A percentile compares a stretch with the other conserved stretches of the same genome.
Evolutionary conservation across 805 yeast species (phyloP).

Genomic region (Citeromyces matritensis): DNA sequence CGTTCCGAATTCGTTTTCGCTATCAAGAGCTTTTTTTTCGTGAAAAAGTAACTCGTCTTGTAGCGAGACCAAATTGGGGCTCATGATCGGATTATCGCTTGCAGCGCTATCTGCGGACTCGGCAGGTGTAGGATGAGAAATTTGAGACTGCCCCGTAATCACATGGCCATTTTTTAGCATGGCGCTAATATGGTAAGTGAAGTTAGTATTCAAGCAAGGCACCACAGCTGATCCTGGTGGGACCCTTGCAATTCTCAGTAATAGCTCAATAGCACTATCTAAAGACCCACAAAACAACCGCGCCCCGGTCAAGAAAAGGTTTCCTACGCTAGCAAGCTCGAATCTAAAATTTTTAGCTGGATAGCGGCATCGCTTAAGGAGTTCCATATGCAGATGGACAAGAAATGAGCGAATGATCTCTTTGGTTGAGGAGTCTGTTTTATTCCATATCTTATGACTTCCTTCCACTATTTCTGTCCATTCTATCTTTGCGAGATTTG

Average conservation of each 20-base stretch:
- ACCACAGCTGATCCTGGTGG: slow-evolving; percentile 39
- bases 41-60: neutral
- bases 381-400: slow-evolving; percentile 65
- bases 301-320: slow-evolving; percentile 69
- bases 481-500: slow-evolving; percentile 40
- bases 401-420: slow-evolving; percentile 68
- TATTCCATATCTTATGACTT: slow-evolving; percentile 51
- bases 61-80: neutral
- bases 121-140: slow-evolving; percentile 63
- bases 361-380: slow-evolving; percentile 50
- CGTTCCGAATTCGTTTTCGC: slow-evolving; percentile 38
- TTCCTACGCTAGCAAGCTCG: slow-evolving; percentile 75
- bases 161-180: slow-evolving; percentile 49
- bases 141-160: slow-evolving; percentile 85
- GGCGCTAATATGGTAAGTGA: slow-evolving; percentile 80
- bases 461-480: slow-evolving; percentile 80
- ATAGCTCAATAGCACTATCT: slow-evolving; percentile 70
- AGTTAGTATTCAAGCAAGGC: slow-evolving; percentile 76
- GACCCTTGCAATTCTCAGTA: slow-evolving; percentile 47
- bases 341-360: slow-evolving; percentile 46
- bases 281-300: slow-evolving; percentile 72
- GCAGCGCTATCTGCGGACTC: slow-evolving; percentile 1
- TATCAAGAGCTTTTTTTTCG: slow-evolving; percentile 12
- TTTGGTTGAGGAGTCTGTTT: slow-evolving; percentile 40
- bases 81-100: slow-evolving; percentile 2